Percentiles rank a stretch among this genome's conserved stretches.
These are phyloP conservation scores for Botryobasidium botryosum DNA, from an alignment of 768 basidiomycete species.

Conservation along the genomic window DNA sequence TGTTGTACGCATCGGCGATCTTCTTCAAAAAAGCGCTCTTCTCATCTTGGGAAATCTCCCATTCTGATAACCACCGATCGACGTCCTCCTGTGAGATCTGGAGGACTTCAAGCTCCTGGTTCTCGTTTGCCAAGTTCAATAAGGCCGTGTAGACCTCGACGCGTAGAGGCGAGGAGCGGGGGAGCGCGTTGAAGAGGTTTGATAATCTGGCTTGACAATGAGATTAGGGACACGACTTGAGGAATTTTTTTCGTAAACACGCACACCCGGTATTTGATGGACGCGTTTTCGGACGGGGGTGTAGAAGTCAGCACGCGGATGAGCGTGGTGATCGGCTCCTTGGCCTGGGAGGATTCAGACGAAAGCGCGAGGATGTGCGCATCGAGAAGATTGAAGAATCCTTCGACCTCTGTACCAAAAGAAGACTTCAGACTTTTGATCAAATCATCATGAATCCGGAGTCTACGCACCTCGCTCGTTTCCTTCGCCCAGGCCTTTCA, in stretches of 20 bases:
- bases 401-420: conserved; percentile 47
- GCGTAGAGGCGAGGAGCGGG: conserved; percentile 47
- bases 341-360: conserved; percentile 36
- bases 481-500: conserved; percentile 58
- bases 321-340: conserved; percentile 31
- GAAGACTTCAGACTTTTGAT: background rate
- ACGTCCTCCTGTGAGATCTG: conserved; percentile 41
- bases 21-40: conserved; percentile 49
- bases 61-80: conserved; percentile 65
- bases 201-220: conserved; percentile 35
- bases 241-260: conserved; percentile 16
- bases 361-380: conserved; percentile 53
- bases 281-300: conserved; percentile 29
- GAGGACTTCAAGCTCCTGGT: conserved; percentile 45
- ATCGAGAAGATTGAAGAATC: conserved; percentile 72
- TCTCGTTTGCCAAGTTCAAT: conserved; percentile 37
- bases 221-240: background rate
- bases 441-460: background rate
- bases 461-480: conserved; percentile 60
- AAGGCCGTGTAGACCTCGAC: conserved; percentile 44
- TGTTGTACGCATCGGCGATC: conserved; percentile 41
- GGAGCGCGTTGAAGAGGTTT: conserved; percentile 64
- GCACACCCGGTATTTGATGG: conserved; percentile 63
- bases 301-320: conserved; percentile 39
- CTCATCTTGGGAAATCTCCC: conserved; percentile 45